A percentile compares a stretch with the other conserved stretches of the same genome.
Evolutionary conservation across 768 basidiomycete genomes (phyloP).

Genomic region (Flagelloscypha sp.): DNA sequence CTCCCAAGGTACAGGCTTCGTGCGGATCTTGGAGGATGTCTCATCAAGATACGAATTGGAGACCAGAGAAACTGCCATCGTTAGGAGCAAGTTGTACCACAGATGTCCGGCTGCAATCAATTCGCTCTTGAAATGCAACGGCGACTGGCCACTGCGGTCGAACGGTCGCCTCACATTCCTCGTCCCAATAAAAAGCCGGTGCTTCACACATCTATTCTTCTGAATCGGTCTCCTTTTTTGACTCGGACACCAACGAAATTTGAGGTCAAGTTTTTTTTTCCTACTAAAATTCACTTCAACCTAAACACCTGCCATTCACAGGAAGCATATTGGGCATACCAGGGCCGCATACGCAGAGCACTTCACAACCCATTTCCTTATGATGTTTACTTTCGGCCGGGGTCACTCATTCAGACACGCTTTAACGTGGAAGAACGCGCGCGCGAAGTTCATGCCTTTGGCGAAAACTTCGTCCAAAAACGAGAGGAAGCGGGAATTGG

Average conservation of each 20-base stretch:
- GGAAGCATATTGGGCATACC: conserved; percentile 83
- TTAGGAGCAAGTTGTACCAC: too few relatives aligned
- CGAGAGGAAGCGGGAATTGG: conserved; percentile 35
- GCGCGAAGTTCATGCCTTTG: conserved; percentile 70
- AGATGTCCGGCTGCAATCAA: too few relatives aligned
- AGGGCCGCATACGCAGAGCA: conserved; percentile 73
- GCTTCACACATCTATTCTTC: conserved; percentile 56
- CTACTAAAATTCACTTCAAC: too few relatives aligned
- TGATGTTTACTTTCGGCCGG: conserved; percentile 92
- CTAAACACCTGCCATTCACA: too few relatives aligned
- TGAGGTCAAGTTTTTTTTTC: too few relatives aligned
- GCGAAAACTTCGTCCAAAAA: conserved; percentile 47
- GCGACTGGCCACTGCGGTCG: conserved; percentile 32
- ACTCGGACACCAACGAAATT: conserved; percentile 66
- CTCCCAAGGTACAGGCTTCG: conserved; percentile 96
- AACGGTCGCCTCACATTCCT: conserved; percentile 6
- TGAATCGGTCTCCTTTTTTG: conserved; percentile 72
- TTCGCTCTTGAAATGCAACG: conserved; percentile 18
- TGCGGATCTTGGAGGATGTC: conserved; percentile 75
- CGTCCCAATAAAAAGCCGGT: conserved; percentile 24
- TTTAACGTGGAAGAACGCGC: conserved; percentile 70
- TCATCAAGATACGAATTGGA: conserved; percentile 84
- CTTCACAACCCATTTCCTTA: conserved; percentile 82
- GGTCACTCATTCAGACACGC: conserved; percentile 73
- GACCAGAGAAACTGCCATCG: conserved; percentile 71